Evolutionary conservation across 495 filamentous ascomycete genomes (phyloP), one percentile per base, ranked within the genome.

Genomic region (Aspergillus biplanus): DNA sequence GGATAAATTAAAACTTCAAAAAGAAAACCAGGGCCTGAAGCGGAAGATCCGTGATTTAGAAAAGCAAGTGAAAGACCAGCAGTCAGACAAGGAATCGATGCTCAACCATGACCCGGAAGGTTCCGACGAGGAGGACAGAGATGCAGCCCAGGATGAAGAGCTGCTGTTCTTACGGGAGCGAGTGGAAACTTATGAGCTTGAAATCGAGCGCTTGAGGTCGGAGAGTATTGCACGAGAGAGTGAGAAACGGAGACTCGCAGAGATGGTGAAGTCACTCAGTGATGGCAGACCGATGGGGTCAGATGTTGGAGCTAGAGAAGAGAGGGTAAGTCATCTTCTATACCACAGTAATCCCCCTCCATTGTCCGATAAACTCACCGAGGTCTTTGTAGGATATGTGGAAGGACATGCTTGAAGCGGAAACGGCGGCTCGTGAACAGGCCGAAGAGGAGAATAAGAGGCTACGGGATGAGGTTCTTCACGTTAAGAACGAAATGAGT

Each of bases 371-470:
- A n/a, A 4, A 18, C 9, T 27, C 37, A 15, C 31, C 16, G 13
- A 27, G 53, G 62, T 65, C 42, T 66, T 32, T 59, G 27, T 37
- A 84, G 82, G 90, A 93, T 54, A 93, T 97, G 77, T 96, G 90
- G 89, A 95, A 94, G 71, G 94, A 99, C 69, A 86, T 97, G 67
- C 83, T 97, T n/a, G 92, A 97, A 67, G 90, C 93, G 50, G 95
- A 98, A 73, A 94, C 91, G 6, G 87, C 91, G 1, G 86, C 93
- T 57, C 86, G 95, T 44, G 95, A 97, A 74, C 92, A 97, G 73
- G 85, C 90, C 18, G 92, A 97, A 55, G 90, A 94, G 33, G 93
- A 97, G 58, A 93, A 93, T 62, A 87, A 88, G 56, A 87, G 83
- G 68, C 85, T 97, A 16, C 87, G 92, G 13, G 94, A 97, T 52